These are phyloP conservation scores for Flaveria trinervia DNA, from an alignment of 129 eudicot species.

Conservation along the genomic window DNA sequence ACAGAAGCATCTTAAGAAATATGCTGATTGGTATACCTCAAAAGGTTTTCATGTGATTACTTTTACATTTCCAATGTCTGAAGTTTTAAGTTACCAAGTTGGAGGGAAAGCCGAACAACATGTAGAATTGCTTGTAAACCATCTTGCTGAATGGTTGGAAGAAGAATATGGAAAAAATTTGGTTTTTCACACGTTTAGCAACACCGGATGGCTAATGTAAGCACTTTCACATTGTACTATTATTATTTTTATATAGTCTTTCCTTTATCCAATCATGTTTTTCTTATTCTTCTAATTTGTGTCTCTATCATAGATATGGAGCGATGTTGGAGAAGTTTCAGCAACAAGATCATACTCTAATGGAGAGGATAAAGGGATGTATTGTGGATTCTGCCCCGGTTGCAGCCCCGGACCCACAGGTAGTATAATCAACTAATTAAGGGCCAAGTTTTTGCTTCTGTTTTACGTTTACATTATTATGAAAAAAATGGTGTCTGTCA, in stretches of 20 bases:
- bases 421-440: conserved; percentile 16
- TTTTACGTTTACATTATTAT: not conserved
- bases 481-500: not conserved
- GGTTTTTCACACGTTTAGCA: conserved; percentile 94
- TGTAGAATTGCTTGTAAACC: conserved; percentile 70
- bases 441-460: not conserved
- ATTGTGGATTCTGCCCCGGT: conserved; percentile 98
- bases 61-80: conserved; percentile 87
- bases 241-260: not conserved
- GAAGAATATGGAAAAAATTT: conserved; percentile 80
- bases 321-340: conserved; percentile 89
- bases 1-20: conserved; percentile 89
- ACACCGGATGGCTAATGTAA: conserved; percentile 98
- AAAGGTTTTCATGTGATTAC: conserved; percentile 95
- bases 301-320: conserved; percentile 62
- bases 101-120: conserved; percentile 95
- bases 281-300: not conserved
- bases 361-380: conserved; percentile 78
- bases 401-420: conserved; percentile 94
- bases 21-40: conserved; percentile 92
- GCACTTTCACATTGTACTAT: conserved; percentile 30
- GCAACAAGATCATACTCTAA: conserved; percentile 54
- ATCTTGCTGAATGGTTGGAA: conserved; percentile 85
- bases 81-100: conserved; percentile 70
- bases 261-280: not conserved